These are phyloP conservation scores for Fonsecaea monophora DNA, from an alignment of 2,329 filamentous ascomycete genomes.

Conservation along the genomic window DNA sequence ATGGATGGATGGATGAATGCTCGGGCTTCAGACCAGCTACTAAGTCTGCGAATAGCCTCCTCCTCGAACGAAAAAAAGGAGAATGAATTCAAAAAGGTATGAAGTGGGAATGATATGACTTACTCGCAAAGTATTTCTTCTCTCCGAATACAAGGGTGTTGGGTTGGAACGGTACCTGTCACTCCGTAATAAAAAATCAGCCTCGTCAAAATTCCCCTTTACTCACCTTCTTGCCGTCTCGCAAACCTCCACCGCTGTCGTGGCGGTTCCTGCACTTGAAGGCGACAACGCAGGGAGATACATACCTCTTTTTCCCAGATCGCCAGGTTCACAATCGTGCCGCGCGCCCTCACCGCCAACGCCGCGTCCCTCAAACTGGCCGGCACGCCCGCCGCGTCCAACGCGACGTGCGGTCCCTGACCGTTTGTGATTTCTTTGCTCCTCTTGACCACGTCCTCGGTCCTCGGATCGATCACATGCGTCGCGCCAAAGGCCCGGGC, in stretches of 20 bases:
- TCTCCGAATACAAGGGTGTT: conserved; percentile 63
- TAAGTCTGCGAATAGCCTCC: too few species aligned
- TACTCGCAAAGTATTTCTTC: conserved; percentile 58
- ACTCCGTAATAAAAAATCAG: neutral
- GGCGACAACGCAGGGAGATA: neutral
- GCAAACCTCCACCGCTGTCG: too few species aligned
- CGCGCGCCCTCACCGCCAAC: conserved; percentile 58
- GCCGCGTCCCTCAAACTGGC: conserved; percentile 56
- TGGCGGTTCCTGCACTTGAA: neutral
- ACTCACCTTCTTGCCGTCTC: neutral
- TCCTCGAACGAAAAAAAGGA: neutral
- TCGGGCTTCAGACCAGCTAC: too few species aligned
- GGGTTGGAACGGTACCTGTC: conserved; percentile 56
- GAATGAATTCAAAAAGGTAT: neutral
- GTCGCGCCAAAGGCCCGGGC: conserved; percentile 63
- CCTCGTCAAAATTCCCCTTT: neutral
- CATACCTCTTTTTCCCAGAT: conserved; percentile 63
- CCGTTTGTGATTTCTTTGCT: conserved; percentile 56
- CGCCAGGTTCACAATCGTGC: conserved; percentile 68
- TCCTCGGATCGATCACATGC: conserved; percentile 60
- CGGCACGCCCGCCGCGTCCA: conserved; percentile 69
- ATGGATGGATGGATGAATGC: too few species aligned
- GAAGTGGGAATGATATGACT: conserved; percentile 18
- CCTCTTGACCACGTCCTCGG: conserved; percentile 54
- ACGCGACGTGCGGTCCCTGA: conserved; percentile 63